Evolutionary conservation across 2,329 filamentous ascomycete species (phyloP), one percentile per base, ranked within the genome.

Genomic region (Verticillium klebahnii): DNA sequence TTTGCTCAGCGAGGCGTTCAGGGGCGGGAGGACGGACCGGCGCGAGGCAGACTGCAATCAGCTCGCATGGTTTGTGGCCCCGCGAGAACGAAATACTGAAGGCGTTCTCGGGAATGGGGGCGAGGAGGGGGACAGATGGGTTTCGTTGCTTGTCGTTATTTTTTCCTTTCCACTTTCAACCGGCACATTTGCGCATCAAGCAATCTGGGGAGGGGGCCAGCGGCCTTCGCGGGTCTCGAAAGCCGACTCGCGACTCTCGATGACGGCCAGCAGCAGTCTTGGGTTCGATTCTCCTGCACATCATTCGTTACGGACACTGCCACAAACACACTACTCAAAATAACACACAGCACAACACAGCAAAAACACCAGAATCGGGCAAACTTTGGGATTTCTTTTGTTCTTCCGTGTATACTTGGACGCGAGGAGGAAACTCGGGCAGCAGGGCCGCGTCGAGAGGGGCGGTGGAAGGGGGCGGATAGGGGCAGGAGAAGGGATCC

Each of bases 91-190:
- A 57, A 8, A 57, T 34, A 25, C 12, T 8, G 17, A 57, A 57
- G 55, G 29, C 55, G 55, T 57, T 37, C 31, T 32, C 31, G 8
- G 55, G 34, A 29, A 57, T 15, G 29, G 34, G 29, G 17, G 34
- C 23, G 55, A 57, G 31, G 15, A 7, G 29, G 19, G 14, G 34
- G 34, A 36, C 14, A 14, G 34, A 36, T 36, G 34, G 11, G 14
- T 36, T 55, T 25, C 15, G 52, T 60, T 31, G 37, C 29, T 62
- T 63, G 45, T 37, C 56, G 60, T 31, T 37, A 23, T 19, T 36
- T 61, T 23, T 59, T 57, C 40, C 55, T 32, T 32, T 59, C 59
- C 57, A 58, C 60, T 56, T 65, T 55, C 17, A 17, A 32, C 34
- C 25, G 31, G 19, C 45, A 23, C 29, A 29, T 29, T 19, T 25